These are phyloP conservation scores for Loxodes magnus DNA, from an alignment of 73 alveolate species.

Conservation along the genomic window DNA sequence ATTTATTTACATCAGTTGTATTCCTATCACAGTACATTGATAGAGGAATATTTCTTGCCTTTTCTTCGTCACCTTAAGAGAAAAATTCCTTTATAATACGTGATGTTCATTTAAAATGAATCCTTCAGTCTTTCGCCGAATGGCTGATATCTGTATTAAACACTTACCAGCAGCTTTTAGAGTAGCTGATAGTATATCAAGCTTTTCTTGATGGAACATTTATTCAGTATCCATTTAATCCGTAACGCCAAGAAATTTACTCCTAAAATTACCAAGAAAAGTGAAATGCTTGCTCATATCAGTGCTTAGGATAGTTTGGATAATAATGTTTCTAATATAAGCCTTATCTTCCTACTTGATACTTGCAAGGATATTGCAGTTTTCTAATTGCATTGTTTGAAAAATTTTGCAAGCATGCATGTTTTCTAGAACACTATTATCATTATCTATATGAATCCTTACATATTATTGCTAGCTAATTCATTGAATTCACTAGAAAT, in stretches of 20 bases:
- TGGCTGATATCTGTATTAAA: constrained; percentile 9
- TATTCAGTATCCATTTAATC: too few relatives aligned
- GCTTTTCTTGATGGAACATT: too few relatives aligned
- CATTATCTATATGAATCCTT: too few relatives aligned
- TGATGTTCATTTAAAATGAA: constrained; percentile 5
- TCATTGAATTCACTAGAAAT: constrained; percentile 18
- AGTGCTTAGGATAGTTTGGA: constrained; percentile 24
- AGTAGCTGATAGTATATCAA: too few relatives aligned
- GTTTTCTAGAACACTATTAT: constrained; percentile 28
- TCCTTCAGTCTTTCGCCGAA: constrained; percentile 3
- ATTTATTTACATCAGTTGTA: background rate
- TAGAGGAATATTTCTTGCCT: background rate
- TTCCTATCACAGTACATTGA: constrained; percentile 14
- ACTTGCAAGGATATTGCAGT: constrained; percentile 14
- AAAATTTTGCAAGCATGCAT: constrained; percentile 22
- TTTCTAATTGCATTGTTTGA: background rate
- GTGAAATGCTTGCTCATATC: constrained; percentile 36
- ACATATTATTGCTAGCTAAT: constrained; percentile 21
- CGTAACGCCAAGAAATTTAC: background rate
- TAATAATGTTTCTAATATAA: constrained; percentile 17
- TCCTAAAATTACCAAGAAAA: constrained; percentile 18
- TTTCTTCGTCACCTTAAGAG: constrained; percentile 17
- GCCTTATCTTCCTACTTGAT: constrained; percentile 22
- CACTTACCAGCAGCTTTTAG: too few relatives aligned
- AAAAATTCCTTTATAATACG: constrained; percentile 1